phyloP scores from a whole-genome alignment of 257 asterid genomes.

The Solanum ossicruentum region DNA sequence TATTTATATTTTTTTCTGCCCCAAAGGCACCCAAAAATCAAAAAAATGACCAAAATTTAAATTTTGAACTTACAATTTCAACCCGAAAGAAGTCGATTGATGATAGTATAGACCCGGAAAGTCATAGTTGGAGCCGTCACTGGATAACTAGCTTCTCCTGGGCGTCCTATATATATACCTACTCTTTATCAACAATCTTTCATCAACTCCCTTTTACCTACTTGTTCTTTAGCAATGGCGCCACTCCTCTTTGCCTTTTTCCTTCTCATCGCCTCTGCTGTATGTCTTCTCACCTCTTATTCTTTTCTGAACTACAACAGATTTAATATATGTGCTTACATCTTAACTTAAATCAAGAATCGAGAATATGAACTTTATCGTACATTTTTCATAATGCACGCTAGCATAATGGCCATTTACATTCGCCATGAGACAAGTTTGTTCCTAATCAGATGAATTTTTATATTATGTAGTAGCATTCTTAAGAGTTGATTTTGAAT shows the following conservation, averaged over 20 bases:
- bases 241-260: background rate
- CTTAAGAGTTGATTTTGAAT: background rate
- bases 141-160: background rate
- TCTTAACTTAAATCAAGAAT: background rate
- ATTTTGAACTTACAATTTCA: background rate
- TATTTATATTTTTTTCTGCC: too few species aligned
- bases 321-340: background rate
- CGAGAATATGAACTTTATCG: background rate
- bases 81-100: background rate
- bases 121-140: background rate
- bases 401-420: background rate
- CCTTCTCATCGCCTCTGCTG: background rate
- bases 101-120: background rate
- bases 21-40: too few species aligned
- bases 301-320: background rate
- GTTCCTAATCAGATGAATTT: background rate
- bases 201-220: background rate
- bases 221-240: background rate
- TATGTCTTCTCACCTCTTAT: background rate
- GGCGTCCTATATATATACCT: background rate
- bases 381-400: background rate
- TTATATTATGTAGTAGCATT: background rate
- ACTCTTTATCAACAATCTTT: background rate
- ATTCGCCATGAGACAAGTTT: background rate
- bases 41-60: too few species aligned